Evolutionary conservation across 2,329 filamentous ascomycete genomes (phyloP), one percentile per base, ranked within the genome.

Genomic region (Cladorrhinum sp.): DNA sequence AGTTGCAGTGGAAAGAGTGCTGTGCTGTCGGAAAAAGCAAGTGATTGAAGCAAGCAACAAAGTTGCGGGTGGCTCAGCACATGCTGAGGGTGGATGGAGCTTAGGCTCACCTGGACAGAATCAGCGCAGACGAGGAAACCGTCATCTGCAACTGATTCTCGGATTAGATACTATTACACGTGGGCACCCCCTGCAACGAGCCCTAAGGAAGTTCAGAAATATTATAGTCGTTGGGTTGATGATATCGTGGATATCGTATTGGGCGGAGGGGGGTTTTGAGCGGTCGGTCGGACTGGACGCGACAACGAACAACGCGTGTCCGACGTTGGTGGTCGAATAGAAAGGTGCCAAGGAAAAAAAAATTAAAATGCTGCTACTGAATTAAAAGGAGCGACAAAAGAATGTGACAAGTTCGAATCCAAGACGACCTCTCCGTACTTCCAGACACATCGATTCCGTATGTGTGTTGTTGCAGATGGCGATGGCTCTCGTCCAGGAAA

Each of bases 141-240:
- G 74, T 84, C 83, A 83, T 79, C 84, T 83, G 82, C 81, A 77
- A 76, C 83, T 82, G 81, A 80, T 74, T 78, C 81, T 84, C 81
- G 63, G 65, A 56, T 59, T 63, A 36, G 32, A 36, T 62, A 49
- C 41, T 56, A 45, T 23, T 32, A 60, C 62, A 65, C 64, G 66
- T 65, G 53, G 50, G 25, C 51, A 45, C 29, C 22, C 56, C 22
- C 57, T 10, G 36, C 23, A 49, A 56, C 13, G 29, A 27, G 51
- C 48, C 32, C 38, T 25, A 55, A 45, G 16, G 10, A 4, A 18
- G 18, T 45, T 45, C 41, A 45, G 20, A 41, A 45, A 22, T 18
- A 45, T 18, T 45, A 45, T 18, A 16, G n/a, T 18, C 7, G 16
- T 45, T 45, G 41, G 16, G n/a, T 18, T 18, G 16, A 20, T 45